Base-by-base conservation (phyloP, 2,329 filamentous ascomycete species). In the Basipetospora sp. region DNA sequence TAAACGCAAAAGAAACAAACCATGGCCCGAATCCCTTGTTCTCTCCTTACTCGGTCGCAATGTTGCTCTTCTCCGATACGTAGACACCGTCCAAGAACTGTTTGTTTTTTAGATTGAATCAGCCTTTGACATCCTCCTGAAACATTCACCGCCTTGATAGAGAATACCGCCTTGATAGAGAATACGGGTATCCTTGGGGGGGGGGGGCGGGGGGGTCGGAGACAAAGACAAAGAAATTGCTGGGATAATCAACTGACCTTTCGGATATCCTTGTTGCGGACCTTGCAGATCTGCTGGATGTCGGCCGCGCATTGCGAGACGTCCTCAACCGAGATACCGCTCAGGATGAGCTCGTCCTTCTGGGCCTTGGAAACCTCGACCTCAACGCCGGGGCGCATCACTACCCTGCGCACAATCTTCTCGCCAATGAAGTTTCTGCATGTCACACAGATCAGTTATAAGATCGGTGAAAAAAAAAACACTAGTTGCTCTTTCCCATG, bases 221-320 rank as follows among this genome's bases (percentile, higher is more conserved):
- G n/a, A n/a, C n/a, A n/a, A n/a, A n/a, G n/a, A n/a, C n/a, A n/a
- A n/a, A n/a, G n/a, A n/a, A n/a, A n/a, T n/a, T 27, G 11, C 13
- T 30, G 16, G 18, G 33, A 10, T 28, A 22, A 30, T 27, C 20
- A 26, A 26, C 67, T 51, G 59, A 86, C 81, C 82, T 94, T 94
- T 73, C 92, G 86, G 74, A 98, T 98, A 94, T 98, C 90, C 86
- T 98, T 98, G 84, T 98, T 98, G 67, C 86, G 80, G 67, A 98
- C 90, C 70, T 78, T 78, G 86, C 90, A 98, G 69, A 90, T 87
- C 71, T 98, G 90, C 76, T 98, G 90, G 65, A 98, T 94, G 65
- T 98, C 90, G 67, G 90, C 90, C 52, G 90, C 90, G 60, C 80
- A 86, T 74, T 98, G 90, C 58, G 90, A 98, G 50, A 98, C 90